Evolutionary conservation across 2,329 filamentous ascomycete genomes (phyloP), one percentile per base, ranked within the genome.

Genomic region (Hypoxylon sp.): DNA sequence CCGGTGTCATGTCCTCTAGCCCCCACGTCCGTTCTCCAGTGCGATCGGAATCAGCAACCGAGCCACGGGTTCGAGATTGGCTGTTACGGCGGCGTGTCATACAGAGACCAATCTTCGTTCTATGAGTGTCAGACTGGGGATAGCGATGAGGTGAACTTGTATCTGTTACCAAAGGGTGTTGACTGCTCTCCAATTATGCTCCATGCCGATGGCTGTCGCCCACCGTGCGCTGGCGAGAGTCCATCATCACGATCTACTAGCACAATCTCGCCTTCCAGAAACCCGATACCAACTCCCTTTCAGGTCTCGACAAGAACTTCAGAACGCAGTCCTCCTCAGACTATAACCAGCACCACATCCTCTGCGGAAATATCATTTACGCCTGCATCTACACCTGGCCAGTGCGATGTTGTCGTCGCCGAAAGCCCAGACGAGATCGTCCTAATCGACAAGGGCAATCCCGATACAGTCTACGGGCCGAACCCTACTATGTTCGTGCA

Each of bases 121-220:
- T 87, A 84, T 72, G 83, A 87, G 44, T 91, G 89, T 73, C 82
- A 84, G 26, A 88, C 87, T 18, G 83, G 83, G 2, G 81, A 85
- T 58, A 73, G 81, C 24, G 81, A 81, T 42, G 83, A 85, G 61
- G 86, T 81, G 77, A 87, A 89, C 70, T 75, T 89, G 65, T 89
- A 89, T 75, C 80, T 71, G 28, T 71, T 65, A 71, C 78, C 67
- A 73, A 84, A 75, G 36, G 76, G 66, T 7, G 61, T 54, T 5
- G 81, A 85, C 66, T 89, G 86, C 67, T 80, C 82, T 9, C 71
- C 80, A 57, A 79, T 88, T 59, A 81, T 77, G 3, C 75, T 88
- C 40, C 76, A 73, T 24, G 79, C 81, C 0, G 78, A 79, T 62
- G 77, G 72, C 32, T 83, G 81, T 53, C 73, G 65, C 5, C 68